These are phyloP conservation scores for Dactylellina drechsleri DNA, from an alignment of 2,329 filamentous ascomycete genomes.

Conservation along the genomic window DNA sequence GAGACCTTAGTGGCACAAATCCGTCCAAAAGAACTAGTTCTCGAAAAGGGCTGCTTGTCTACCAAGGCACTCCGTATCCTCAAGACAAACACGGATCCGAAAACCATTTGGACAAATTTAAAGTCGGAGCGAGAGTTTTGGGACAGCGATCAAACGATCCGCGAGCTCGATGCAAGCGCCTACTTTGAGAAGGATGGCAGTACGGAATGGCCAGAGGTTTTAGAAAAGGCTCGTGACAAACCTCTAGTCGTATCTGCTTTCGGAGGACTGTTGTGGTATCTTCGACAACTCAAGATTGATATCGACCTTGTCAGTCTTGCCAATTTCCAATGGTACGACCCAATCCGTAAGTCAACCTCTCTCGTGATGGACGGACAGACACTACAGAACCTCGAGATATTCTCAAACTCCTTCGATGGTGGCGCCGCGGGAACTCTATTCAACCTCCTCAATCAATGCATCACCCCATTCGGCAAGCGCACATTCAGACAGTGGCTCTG, in stretches of 20 bases:
- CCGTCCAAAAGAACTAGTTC: constrained; percentile 82
- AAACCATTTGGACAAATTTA: constrained; percentile 93
- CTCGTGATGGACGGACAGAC: constrained; percentile 95
- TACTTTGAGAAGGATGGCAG: constrained; percentile 77
- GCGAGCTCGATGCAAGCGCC: constrained; percentile 79
- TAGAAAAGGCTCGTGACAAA: constrained; percentile 78
- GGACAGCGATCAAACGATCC: constrained; percentile 81
- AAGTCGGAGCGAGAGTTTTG: constrained; percentile 91
- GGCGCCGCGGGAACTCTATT: constrained; percentile 87
- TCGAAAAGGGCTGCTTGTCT: constrained; percentile 88
- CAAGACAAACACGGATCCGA: constrained; percentile 93
- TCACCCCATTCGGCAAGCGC: constrained; percentile 96
- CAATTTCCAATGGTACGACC: constrained; percentile 91
- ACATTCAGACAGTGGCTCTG: constrained; percentile 97
- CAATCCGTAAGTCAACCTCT: constrained; percentile 88
- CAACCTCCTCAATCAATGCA: constrained; percentile 87
- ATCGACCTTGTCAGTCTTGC: constrained; percentile 85
- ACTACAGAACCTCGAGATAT: constrained; percentile 91
- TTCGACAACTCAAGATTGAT: constrained; percentile 87
- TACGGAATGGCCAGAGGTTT: constrained; percentile 75
- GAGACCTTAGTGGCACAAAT: constrained; percentile 96
- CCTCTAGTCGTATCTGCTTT: constrained; percentile 89
- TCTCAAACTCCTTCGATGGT: constrained; percentile 90
- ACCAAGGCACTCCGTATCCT: constrained; percentile 90
- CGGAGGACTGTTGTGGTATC: constrained; percentile 86